phyloP scores from a whole-genome alignment of 345 rosid genomes.

The Iberis pinnata region DNA sequence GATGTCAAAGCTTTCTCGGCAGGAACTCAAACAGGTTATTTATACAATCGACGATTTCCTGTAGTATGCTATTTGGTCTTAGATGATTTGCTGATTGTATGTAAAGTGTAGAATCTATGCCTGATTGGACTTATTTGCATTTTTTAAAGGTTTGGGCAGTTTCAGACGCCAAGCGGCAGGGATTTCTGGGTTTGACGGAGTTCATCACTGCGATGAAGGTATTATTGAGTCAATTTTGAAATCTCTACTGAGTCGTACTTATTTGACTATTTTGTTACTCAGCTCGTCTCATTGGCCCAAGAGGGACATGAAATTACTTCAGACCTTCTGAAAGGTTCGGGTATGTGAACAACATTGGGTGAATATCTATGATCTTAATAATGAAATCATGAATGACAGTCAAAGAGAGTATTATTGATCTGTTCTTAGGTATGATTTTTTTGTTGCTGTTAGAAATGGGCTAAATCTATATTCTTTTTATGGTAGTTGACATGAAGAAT shows the following conservation, averaged over 20 bases:
- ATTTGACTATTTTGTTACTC: conserved; percentile 1
- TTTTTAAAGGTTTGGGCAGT: conserved; percentile 70
- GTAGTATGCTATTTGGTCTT: not conserved
- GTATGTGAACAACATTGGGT: conserved; percentile 30
- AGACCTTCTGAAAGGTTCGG: conserved; percentile 43
- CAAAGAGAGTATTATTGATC: not conserved
- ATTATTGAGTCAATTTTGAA: not conserved
- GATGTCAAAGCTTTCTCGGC: conserved; percentile 78
- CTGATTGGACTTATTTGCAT: not conserved
- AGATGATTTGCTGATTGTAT: not conserved
- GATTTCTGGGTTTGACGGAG: conserved; percentile 65
- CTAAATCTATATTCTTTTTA: not conserved
- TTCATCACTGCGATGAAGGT: conserved; percentile 88
- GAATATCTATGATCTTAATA: not conserved
- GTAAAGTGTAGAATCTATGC: not conserved
- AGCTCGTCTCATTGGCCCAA: conserved; percentile 82
- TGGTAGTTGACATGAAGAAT: conserved; percentile 39
- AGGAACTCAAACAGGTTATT: conserved; percentile 73
- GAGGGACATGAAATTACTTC: conserved; percentile 59
- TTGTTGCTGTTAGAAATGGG: not conserved
- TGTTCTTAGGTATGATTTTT: not conserved
- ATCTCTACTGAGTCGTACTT: not conserved
- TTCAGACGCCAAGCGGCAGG: conserved; percentile 80
- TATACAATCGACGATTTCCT: not conserved
- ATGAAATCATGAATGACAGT: too few relatives aligned